A percentile compares a stretch with the other conserved stretches of the same genome.
Conservation (phyloP, 2,329 filamentous ascomycete genomes). For the Ilyonectria destructans region DNA sequence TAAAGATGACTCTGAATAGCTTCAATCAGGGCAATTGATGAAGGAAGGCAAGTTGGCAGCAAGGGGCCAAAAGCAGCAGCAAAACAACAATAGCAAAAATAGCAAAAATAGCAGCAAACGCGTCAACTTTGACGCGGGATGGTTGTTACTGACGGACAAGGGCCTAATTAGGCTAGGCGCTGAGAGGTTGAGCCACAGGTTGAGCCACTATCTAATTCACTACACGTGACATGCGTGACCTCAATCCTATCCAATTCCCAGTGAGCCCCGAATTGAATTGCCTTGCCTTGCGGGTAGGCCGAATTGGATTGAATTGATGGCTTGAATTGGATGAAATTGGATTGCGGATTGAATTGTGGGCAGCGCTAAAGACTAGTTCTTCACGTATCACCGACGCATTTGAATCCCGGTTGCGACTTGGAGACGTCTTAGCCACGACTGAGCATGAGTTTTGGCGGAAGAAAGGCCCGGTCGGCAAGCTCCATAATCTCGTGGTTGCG, state of each 20-base stretch:
- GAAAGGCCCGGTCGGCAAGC: conserved; percentile 36
- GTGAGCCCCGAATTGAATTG: neutral
- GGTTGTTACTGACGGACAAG: too few relatives aligned
- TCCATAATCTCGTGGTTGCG: conserved; percentile 34
- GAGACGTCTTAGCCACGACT: conserved; percentile 6
- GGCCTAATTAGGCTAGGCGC: too few relatives aligned
- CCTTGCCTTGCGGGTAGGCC: neutral
- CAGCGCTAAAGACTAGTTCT: neutral
- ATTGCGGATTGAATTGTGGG: neutral
- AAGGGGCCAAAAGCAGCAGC: too few relatives aligned
- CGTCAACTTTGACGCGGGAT: too few relatives aligned
- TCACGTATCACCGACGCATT: conserved; percentile 23
- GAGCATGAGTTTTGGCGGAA: conserved; percentile 25
- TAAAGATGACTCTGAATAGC: too few relatives aligned
- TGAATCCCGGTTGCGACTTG: conserved; percentile 9
- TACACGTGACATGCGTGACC: neutral
- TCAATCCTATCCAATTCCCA: neutral
- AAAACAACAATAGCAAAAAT: too few relatives aligned
- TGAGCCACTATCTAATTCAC: neutral
- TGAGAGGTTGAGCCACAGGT: too few relatives aligned
- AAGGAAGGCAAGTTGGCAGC: too few relatives aligned
- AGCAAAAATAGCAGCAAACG: too few relatives aligned
- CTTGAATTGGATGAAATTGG: conserved; percentile 1
- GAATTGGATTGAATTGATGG: neutral
- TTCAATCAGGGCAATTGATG: too few relatives aligned